Conservation (phyloP, 108 stramenopile genomes). For the Nitzschia palea region DNA sequence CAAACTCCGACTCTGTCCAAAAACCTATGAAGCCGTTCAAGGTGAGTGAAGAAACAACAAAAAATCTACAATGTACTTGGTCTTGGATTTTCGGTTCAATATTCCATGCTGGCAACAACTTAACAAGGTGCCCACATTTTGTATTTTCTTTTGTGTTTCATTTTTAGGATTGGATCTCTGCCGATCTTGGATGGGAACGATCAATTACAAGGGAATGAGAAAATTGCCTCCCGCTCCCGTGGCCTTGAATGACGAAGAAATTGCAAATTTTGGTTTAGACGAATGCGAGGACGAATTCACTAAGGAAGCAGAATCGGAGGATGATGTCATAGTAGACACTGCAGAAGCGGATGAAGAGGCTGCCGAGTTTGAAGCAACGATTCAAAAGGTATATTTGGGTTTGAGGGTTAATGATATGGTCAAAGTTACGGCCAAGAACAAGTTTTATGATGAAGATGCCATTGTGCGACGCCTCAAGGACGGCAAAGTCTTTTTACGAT, state of each 20-base stretch:
- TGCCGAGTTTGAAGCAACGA: constrained; percentile 28
- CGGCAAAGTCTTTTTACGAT: constrained; percentile 64
- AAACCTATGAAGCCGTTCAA: constrained; percentile 75
- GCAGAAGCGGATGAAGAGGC: constrained; percentile 50
- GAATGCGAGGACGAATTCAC: constrained; percentile 39
- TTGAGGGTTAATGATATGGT: constrained; percentile 75
- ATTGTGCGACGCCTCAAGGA: constrained; percentile 73
- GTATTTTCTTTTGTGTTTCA: too few species aligned
- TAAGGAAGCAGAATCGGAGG: constrained; percentile 53
- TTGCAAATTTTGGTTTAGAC: constrained; percentile 83
- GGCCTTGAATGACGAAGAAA: constrained; percentile 68
- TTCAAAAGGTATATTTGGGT: constrained; percentile 38
- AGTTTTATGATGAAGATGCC: constrained; percentile 77
- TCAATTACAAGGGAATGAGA: constrained; percentile 71
- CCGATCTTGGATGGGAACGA: constrained; percentile 86
- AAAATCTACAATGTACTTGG: too few species aligned
- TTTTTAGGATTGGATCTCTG: constrained; percentile 54
- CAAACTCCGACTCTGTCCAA: constrained; percentile 62
- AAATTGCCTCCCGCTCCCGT: constrained; percentile 78
- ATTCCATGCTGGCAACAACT: too few species aligned
- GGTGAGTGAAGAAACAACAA: too few species aligned
- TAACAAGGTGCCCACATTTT: too few species aligned
- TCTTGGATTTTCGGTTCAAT: too few species aligned
- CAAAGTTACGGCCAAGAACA: constrained; percentile 59
- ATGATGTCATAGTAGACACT: constrained; percentile 60